Percentiles rank a stretch among this genome's conserved stretches.
phyloP scores from a whole-genome alignment of 192 early-diverging fungal genomes.

The Coemansia sp. region DNA sequence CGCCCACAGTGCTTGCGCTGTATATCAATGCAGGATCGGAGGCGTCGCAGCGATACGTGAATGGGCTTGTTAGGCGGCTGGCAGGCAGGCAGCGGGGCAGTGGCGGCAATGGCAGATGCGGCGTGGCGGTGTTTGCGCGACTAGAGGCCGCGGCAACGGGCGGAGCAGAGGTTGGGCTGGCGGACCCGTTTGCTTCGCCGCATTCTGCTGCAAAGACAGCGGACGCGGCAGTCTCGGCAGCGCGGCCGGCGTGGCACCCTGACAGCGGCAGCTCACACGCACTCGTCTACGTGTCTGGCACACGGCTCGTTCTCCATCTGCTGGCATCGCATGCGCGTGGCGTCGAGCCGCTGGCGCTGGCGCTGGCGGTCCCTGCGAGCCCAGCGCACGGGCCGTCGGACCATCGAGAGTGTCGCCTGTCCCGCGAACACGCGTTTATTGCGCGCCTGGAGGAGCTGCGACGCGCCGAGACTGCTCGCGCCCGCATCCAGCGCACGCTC shows the following conservation, averaged over 20 bases:
- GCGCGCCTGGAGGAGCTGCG: conserved; percentile 15
- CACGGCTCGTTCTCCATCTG: conserved; percentile 34
- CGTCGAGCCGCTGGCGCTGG: conserved; percentile 11
- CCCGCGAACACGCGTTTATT: conserved; percentile 29
- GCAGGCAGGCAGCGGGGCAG: neutral
- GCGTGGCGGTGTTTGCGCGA: conserved; percentile 9
- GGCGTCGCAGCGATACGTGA: conserved; percentile 25
- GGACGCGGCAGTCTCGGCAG: neutral
- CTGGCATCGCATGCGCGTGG: conserved; percentile 13
- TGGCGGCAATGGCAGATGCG: neutral
- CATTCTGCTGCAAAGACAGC: neutral
- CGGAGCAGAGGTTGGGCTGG: neutral
- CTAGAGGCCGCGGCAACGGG: conserved; percentile 13
- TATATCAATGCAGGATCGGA: conserved; percentile 21
- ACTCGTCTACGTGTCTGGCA: conserved; percentile 22
- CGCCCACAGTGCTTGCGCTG: conserved; percentile 14
- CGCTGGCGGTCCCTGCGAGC: neutral
- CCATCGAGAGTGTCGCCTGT: neutral
- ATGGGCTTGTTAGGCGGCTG: conserved; percentile 21
- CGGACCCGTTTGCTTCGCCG: conserved; percentile 24
- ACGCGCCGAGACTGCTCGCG: conserved; percentile 17
- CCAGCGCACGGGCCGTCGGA: no score
- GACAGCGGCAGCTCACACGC: conserved; percentile 14
- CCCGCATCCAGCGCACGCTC: conserved; percentile 38
- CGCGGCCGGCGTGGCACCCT: conserved; percentile 3